Conservation (phyloP, 306 rosid species). For the Inga laurina region DNA sequence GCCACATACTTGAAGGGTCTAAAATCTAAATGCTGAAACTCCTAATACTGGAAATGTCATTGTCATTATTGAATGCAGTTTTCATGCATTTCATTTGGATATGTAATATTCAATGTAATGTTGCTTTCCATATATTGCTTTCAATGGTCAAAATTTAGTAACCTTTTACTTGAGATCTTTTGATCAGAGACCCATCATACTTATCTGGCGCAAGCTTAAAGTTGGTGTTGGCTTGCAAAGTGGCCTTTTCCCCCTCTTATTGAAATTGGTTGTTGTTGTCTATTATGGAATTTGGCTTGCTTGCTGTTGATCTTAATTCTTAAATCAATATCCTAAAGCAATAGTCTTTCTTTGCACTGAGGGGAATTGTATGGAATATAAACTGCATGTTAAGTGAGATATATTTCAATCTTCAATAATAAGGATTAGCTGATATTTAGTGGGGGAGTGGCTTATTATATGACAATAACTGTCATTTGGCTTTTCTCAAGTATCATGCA, state of each 20-base stretch:
- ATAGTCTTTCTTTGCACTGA: constrained; percentile 12
- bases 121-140: constrained; percentile 7
- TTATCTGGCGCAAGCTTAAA: not conserved
- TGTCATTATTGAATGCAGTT: constrained; percentile 9
- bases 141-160: not conserved
- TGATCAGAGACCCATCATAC: not conserved
- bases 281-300: constrained; percentile 7
- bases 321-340: not conserved
- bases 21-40: not conserved
- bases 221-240: not conserved
- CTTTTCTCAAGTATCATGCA: constrained; percentile 1
- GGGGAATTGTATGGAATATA: not conserved
- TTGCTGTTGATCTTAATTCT: constrained; percentile 6
- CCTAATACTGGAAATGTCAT: not conserved
- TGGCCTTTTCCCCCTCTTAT: not conserved
- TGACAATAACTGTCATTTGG: not conserved
- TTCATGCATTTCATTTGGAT: not conserved
- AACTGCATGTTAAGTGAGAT: not conserved
- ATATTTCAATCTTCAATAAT: not conserved
- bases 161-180: not conserved
- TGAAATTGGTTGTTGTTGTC: not conserved
- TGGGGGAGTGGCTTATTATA: not conserved
- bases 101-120: not conserved
- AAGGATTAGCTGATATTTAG: not conserved
- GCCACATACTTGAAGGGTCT: not conserved